Evolutionary conservation across 2,329 filamentous ascomycete genomes (phyloP).

Genomic region (Colletotrichum navitas): DNA sequence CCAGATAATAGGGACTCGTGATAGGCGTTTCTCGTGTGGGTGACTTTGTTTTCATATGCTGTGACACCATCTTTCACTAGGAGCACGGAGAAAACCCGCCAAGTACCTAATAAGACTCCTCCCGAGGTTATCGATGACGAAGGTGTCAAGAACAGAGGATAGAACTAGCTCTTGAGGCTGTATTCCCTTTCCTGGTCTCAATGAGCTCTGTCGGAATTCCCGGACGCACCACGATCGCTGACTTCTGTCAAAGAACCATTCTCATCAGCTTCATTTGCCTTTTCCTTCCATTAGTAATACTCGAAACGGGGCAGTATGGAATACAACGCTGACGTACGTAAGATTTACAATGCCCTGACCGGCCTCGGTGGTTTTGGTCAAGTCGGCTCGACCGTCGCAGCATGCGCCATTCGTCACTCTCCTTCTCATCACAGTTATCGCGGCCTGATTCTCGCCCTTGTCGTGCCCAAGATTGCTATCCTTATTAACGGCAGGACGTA

Average conservation of each 20-base stretch:
- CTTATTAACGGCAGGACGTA: constrained; percentile 61
- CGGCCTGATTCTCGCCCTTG: constrained; percentile 56
- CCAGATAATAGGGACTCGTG: neutral
- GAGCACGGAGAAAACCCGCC: neutral
- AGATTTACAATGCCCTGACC: constrained; percentile 62
- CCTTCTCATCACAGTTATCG: constrained; percentile 56
- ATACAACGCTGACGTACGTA: constrained; percentile 43
- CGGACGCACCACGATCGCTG: neutral
- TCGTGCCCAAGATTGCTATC: constrained; percentile 58
- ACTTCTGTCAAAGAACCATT: constrained; percentile 48
- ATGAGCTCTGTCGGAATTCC: constrained; percentile 6
- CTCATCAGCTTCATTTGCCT: constrained; percentile 64
- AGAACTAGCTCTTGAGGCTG: constrained; percentile 46
- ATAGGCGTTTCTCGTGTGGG: neutral
- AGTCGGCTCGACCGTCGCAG: constrained; percentile 58
- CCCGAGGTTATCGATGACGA: neutral
- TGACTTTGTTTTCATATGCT: neutral
- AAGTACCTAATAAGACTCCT: neutral
- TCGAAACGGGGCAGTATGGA: neutral
- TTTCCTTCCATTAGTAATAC: constrained; percentile 56
- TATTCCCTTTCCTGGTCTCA: constrained; percentile 62
- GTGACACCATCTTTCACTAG: constrained; percentile 10
- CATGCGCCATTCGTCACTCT: constrained; percentile 60
- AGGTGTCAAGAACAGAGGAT: constrained; percentile 4
- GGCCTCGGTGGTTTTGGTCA: constrained; percentile 61